phyloP scores from a whole-genome alignment of 1,284 basidiomycete genomes.

The Trametes polyzona region DNA sequence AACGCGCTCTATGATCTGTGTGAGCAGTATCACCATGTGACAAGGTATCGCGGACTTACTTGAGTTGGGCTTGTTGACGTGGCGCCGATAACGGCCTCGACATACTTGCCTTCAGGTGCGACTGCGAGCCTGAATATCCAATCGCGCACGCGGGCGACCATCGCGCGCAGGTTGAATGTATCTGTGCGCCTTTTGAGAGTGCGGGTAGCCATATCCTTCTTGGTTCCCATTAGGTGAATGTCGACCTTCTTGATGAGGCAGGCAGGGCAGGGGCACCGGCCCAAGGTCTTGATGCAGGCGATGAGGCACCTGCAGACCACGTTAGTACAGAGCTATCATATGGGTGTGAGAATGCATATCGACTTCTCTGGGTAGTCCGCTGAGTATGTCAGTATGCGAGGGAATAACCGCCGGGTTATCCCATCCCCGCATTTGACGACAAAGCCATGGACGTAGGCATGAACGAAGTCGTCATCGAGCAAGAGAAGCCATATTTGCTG shows the following conservation, averaged over 20 bases:
- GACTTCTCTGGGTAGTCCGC: constrained; percentile 41
- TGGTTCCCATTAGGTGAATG: constrained; percentile 17
- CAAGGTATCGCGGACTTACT: not conserved
- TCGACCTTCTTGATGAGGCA: constrained; percentile 27
- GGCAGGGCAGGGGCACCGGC: constrained; percentile 34
- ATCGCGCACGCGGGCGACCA: constrained; percentile 7
- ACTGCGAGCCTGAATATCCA: constrained; percentile 17
- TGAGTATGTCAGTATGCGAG: constrained; percentile 26
- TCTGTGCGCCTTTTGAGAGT: constrained; percentile 11
- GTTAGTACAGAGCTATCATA: not conserved
- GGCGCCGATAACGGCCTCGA: not conserved
- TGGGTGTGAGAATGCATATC: not conserved
- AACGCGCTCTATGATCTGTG: not conserved
- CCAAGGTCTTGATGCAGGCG: constrained; percentile 11
- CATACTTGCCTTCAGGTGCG: not conserved
- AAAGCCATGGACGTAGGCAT: constrained; percentile 33
- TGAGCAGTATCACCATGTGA: not conserved
- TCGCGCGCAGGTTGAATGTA: not conserved
- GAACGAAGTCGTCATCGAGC: constrained; percentile 32
- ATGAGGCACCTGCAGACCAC: not conserved
- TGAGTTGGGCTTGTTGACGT: not conserved
- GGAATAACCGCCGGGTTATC: constrained; percentile 20
- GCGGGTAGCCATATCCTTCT: constrained; percentile 7
- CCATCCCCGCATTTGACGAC: constrained; percentile 30
- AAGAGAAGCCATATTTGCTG: constrained; percentile 28